Evolutionary conservation across 345 rosid species (phyloP), one percentile per base, ranked within the genome.

Genomic region (Eutrema japonicum): DNA sequence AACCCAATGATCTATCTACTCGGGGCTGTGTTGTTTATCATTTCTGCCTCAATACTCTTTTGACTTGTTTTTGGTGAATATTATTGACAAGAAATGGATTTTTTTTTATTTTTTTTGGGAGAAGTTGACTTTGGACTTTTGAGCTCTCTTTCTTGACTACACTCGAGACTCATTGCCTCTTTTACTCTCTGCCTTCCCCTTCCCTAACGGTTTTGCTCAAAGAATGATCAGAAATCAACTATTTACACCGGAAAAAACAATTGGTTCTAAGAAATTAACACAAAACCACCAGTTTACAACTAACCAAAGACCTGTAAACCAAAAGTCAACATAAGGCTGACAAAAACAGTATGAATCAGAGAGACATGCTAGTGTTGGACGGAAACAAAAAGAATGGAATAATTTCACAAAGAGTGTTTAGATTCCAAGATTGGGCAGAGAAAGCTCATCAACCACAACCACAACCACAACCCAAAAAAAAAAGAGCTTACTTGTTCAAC

Each of bases 1-100:
- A 76, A 62, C 51, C 51, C 51, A 54, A 46, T 37, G 51, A 53
- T 76, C 65, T 46, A 68, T 52, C 70, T 69, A 70, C 71, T 29
- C 40, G 75, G 43, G 66, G 71, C 38, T 62, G 56, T 75, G 70
- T 69, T 75, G 70, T 69, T 67, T 68, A 68, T 46, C 45, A 53
- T 62, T 27, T 40, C 70, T 69, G 70, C 75, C 71, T 70, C 74
- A 53, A 14, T 42, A 66, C 58, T 22, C 56, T 18, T 10, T 57
- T 58, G 30, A 61, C 40, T 60, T 52, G 57, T 32, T 61, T 54
- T 64, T 51, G 16, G 36, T 74, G 37, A 32, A 66, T 36, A 43
- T 32, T 36, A 43, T 32, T 42, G 41, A 43, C 77, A 27, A 55
- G 51, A 66, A 57, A 38, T 9, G 53, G 6, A 54, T 68, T 37